Evolutionary conservation across 2,329 filamentous ascomycete genomes (phyloP).

Genomic region (Aspergillus phoenicis): DNA sequence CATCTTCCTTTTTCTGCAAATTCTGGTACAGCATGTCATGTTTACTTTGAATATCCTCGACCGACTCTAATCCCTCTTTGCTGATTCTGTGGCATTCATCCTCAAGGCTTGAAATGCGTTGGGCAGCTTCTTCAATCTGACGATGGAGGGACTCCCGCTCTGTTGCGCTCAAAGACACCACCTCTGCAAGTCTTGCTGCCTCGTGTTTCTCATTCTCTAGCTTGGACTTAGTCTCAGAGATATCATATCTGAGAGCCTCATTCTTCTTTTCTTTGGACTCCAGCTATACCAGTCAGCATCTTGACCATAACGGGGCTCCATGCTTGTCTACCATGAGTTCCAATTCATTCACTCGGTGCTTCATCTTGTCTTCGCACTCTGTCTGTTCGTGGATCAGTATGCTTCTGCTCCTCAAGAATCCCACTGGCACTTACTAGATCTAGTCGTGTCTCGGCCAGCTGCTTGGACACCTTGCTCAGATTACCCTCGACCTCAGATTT

Average conservation of each 20-base stretch:
- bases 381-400: neutral
- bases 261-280: slow-evolving; percentile 25
- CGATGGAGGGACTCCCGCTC: slow-evolving; percentile 23
- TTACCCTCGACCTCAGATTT: slow-evolving; percentile 29
- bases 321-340: slow-evolving; percentile 23
- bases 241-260: slow-evolving; percentile 18
- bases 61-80: slow-evolving; percentile 9
- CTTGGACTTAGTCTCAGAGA: slow-evolving; percentile 15
- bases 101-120: slow-evolving; percentile 27
- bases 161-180: slow-evolving; percentile 20
- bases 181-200: slow-evolving; percentile 25
- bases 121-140: slow-evolving; percentile 25
- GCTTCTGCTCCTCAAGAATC: neutral
- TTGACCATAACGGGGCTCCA: too few relatives aligned
- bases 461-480: slow-evolving; percentile 18
- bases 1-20: slow-evolving; percentile 33
- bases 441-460: slow-evolving; percentile 24
- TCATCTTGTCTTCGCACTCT: neutral
- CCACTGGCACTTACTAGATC: slow-evolving; percentile 27
- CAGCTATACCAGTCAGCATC: slow-evolving; percentile 26
- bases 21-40: slow-evolving; percentile 19
- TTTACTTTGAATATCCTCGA: slow-evolving; percentile 18
- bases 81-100: slow-evolving; percentile 10
- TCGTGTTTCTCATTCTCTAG: slow-evolving; percentile 22
- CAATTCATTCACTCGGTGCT: slow-evolving; percentile 13